These are phyloP conservation scores for Sungouiella blattae DNA, from an alignment of 805 yeast genomes.

Conservation along the genomic window DNA sequence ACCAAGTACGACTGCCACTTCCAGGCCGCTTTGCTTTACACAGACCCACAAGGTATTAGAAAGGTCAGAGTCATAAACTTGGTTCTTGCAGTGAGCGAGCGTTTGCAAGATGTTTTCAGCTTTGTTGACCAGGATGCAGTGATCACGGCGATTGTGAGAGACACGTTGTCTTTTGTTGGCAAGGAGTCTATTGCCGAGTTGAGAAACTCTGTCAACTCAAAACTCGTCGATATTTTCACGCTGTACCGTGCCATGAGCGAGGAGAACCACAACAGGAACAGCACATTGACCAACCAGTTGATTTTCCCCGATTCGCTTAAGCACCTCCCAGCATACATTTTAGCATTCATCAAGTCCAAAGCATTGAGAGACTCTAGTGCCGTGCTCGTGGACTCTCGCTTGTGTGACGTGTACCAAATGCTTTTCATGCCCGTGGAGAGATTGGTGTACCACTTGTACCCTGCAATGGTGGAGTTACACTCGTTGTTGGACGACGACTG, in stretches of 20 bases:
- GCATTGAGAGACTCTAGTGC: slow-evolving; percentile 53
- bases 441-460: slow-evolving; percentile 68
- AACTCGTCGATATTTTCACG: slow-evolving; percentile 44
- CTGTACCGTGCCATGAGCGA: slow-evolving; percentile 50
- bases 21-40: slow-evolving; percentile 86
- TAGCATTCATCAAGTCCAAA: slow-evolving; percentile 66
- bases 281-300: slow-evolving; percentile 51
- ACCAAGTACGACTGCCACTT: slow-evolving; percentile 77
- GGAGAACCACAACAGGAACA: slow-evolving; percentile 31
- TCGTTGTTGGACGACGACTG: slow-evolving; percentile 56
- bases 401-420: slow-evolving; percentile 51
- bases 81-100: slow-evolving; percentile 76
- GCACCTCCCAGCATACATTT: slow-evolving; percentile 62
- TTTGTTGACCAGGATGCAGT: slow-evolving; percentile 66
- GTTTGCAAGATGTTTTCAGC: slow-evolving; percentile 68
- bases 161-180: slow-evolving; percentile 38
- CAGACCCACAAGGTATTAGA: slow-evolving; percentile 70
- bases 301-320: slow-evolving; percentile 79
- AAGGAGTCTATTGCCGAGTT: slow-evolving; percentile 36
- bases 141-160: slow-evolving; percentile 37
- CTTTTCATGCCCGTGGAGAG: slow-evolving; percentile 52
- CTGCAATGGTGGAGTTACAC: slow-evolving; percentile 74
- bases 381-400: slow-evolving; percentile 59
- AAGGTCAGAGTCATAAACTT: slow-evolving; percentile 84
- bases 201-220: slow-evolving; percentile 36